Base-by-base conservation (phyloP, 2,329 filamentous ascomycete genomes). In the Penicillium glabrum region DNA sequence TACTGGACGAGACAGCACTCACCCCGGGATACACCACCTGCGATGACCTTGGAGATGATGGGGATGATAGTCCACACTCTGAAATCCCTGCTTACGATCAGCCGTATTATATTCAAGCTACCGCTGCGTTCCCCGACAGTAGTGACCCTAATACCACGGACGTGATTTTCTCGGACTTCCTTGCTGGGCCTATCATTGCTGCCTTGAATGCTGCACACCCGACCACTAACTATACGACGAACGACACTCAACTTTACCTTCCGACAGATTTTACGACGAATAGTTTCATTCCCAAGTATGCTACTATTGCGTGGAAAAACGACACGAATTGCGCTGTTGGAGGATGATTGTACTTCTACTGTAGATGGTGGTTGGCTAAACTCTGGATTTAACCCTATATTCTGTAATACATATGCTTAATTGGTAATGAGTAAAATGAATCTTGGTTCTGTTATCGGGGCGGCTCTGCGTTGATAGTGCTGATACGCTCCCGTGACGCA, bases 41-140 rank as follows among this genome's bases (percentile, higher is more conserved):
- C 31, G 52, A 55, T 46, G 52, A 58, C 19, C 52, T 58, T n/a
- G 52, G 56, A 9, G 16, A 41, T 55, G 56, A 53, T 52, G 52
- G 56, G 11, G 53, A 58, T 46, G 55, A 57, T 14, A 57, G 46
- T 19, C 46, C 45, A 1, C 55, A 57, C 29, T 53, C 55, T 21
- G n/a, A 19, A n/a, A 51, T 57, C 19, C 51, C 55, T 10, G 55
- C 39, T 21, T 50, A 43, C 5, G 6, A 31, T 2, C 39, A 50
- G 23, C 56, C 47, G 16, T 19, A 16, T 11, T 26, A 58, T 46
- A 24, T 58, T 5, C 48, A 58, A 45, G 52, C 47, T 21, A 51
- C 46, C 5, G 56, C 56, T 26, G 48, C 19, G 13, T 55, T 58
- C 19, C 56, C 56, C 14, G 19, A 27, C 2, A 45, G 31, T 21